Evolutionary conservation across 768 basidiomycete genomes (phyloP).

Genomic region (Hortiboletus flavorubellus): DNA sequence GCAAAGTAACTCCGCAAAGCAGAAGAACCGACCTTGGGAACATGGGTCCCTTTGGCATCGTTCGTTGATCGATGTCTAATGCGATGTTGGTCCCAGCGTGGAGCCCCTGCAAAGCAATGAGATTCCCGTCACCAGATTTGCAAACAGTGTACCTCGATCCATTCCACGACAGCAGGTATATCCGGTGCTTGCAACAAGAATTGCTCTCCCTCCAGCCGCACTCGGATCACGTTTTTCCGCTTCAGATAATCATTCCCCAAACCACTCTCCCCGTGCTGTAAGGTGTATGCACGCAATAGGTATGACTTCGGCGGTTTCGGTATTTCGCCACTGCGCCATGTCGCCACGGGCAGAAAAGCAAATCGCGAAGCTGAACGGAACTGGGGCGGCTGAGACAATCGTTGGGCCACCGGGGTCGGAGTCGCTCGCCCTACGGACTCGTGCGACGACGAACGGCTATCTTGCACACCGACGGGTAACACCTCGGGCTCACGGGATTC

Average conservation of each 20-base stretch:
- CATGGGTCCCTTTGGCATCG: constrained; percentile 88
- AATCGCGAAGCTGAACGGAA: constrained; percentile 22
- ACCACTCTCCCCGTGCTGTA: constrained; percentile 92
- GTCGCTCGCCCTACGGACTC: constrained; percentile 12
- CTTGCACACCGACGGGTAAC: constrained; percentile 22
- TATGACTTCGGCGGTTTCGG: constrained; percentile 47
- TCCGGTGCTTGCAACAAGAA: constrained; percentile 89
- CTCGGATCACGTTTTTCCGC: constrained; percentile 88
- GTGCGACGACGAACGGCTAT: constrained; percentile 20
- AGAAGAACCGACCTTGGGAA: constrained; percentile 60
- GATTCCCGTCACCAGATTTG: background rate
- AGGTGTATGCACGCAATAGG: constrained; percentile 68
- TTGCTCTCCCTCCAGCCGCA: constrained; percentile 93
- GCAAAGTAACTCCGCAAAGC: too few species aligned
- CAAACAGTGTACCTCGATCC: constrained; percentile 79
- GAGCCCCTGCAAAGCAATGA: constrained; percentile 53
- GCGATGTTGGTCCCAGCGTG: constrained; percentile 92
- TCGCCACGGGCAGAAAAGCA: constrained; percentile 20
- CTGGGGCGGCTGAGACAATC: constrained; percentile 8
- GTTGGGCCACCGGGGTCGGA: constrained; percentile 15
- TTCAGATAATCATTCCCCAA: constrained; percentile 94
- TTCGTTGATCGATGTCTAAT: constrained; percentile 85
- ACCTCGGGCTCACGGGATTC: constrained; percentile 21
- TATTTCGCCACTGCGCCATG: constrained; percentile 25
- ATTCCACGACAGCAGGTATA: constrained; percentile 81